Percentiles rank a stretch among this genome's conserved stretches.
Conservation (phyloP, 345 rosid genomes). For the Eucalyptus albens region DNA sequence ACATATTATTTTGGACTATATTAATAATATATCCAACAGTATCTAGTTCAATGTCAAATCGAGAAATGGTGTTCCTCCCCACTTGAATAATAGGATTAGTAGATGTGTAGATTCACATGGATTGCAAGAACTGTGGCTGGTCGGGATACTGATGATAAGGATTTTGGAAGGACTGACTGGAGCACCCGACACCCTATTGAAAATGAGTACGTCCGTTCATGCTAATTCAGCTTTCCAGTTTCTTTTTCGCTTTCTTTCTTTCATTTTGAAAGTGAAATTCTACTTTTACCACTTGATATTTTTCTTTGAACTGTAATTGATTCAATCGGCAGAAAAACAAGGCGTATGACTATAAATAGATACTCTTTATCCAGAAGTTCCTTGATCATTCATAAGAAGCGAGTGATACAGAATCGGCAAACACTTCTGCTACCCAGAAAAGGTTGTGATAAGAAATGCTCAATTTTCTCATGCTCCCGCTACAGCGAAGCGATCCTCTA, state of each 20-base stretch:
- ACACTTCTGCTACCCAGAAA: background rate
- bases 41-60: too few species aligned
- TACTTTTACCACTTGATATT: background rate
- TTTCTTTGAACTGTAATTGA: background rate
- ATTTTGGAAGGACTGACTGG: background rate
- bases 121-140: background rate
- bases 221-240: background rate
- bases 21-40: too few species aligned
- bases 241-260: background rate
- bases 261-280: background rate
- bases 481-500: background rate
- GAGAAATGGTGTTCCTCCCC: too few species aligned
- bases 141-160: background rate
- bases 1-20: too few species aligned
- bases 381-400: background rate
- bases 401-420: background rate
- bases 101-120: background rate
- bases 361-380: background rate
- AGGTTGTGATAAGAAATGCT: background rate
- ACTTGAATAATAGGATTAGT: too few species aligned
- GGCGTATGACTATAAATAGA: background rate
- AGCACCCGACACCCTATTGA: background rate
- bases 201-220: background rate
- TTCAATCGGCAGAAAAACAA: background rate
- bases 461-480: background rate